Percentiles rank a stretch among this genome's conserved stretches.
phyloP scores from a whole-genome alignment of 1,284 basidiomycete genomes.

The Rhodotorula sp. region DNA sequence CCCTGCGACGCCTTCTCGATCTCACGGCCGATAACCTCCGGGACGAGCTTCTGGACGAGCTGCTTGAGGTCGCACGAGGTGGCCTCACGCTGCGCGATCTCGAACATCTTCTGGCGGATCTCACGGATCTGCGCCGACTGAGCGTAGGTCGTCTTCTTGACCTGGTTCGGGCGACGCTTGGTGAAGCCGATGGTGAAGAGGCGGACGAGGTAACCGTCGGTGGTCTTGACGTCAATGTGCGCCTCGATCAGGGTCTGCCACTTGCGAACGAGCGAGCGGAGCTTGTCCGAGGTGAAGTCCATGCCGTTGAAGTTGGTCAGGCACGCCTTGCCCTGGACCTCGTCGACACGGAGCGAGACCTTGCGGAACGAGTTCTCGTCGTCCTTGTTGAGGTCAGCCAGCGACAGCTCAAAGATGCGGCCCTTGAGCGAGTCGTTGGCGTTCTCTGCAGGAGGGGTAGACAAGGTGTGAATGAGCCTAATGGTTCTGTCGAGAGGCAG shows the following conservation, averaged over 20 bases:
- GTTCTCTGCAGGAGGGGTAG: slow-evolving; percentile 61
- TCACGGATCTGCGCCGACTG: slow-evolving; percentile 92
- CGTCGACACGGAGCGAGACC: slow-evolving; percentile 97
- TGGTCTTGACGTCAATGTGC: slow-evolving; percentile 97
- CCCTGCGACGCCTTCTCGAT: slow-evolving; percentile 97
- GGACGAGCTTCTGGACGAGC: slow-evolving; percentile 78
- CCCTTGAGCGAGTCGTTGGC: slow-evolving; percentile 98
- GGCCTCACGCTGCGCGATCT: slow-evolving; percentile 98
- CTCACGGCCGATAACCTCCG: slow-evolving; percentile 98
- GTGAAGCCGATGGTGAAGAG: slow-evolving; percentile 99
- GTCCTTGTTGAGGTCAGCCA: slow-evolving; percentile 98
- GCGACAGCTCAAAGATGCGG: slow-evolving; percentile 92
- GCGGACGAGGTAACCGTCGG: slow-evolving; percentile 98
- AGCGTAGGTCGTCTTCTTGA: slow-evolving; percentile 99
- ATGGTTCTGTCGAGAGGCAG: slow-evolving; percentile 61
- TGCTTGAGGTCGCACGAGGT: slow-evolving; percentile 94
- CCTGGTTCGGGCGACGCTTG: slow-evolving; percentile 92
- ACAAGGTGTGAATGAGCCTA: background rate
- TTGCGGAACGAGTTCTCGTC: slow-evolving; percentile 99
- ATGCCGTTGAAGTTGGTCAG: slow-evolving; percentile 99
- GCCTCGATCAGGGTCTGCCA: slow-evolving; percentile 99
- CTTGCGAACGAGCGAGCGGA: slow-evolving; percentile 98
- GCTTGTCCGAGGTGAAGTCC: slow-evolving; percentile 99
- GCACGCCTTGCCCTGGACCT: slow-evolving; percentile 98
- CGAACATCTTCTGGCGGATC: slow-evolving; percentile 99